Evolutionary conservation across 2,329 filamentous ascomycete species (phyloP).

Genomic region (Aaosphaeria arxii): DNA sequence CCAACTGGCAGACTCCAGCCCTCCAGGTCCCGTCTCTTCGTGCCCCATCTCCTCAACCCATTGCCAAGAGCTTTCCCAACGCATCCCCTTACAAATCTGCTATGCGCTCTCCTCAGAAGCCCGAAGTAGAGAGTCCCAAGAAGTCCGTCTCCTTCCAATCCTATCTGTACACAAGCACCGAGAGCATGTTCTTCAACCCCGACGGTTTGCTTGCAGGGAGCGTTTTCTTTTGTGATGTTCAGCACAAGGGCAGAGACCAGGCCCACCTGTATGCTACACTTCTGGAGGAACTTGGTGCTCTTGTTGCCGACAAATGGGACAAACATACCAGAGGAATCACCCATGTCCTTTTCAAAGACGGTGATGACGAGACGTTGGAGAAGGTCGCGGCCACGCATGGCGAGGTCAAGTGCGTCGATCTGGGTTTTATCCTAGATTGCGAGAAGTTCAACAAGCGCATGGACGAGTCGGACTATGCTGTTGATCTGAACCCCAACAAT

Average conservation of each 20-base stretch:
- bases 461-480: conserved; percentile 29
- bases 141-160: conserved; percentile 34
- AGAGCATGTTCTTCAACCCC: conserved; percentile 18
- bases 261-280: conserved; percentile 72
- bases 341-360: conserved; percentile 88
- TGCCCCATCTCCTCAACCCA: background rate
- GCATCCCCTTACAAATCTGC: conserved; percentile 17
- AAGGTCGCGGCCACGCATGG: conserved; percentile 72
- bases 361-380: conserved; percentile 74
- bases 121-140: conserved; percentile 30
- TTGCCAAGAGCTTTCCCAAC: background rate
- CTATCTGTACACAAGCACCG: conserved; percentile 10
- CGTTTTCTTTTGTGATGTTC: conserved; percentile 79
- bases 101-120: conserved; percentile 35
- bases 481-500: conserved; percentile 16
- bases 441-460: conserved; percentile 33
- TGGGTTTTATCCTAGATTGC: conserved; percentile 78
- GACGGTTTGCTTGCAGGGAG: conserved; percentile 51
- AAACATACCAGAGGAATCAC: conserved; percentile 76
- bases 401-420: conserved; percentile 79
- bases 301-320: conserved; percentile 57
- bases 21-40: background rate
- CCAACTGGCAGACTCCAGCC: background rate
- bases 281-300: conserved; percentile 68
- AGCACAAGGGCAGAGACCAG: conserved; percentile 64